Evolutionary conservation across 73 alveolate genomes (phyloP).

Genomic region (Paramecium pentaurelia): DNA sequence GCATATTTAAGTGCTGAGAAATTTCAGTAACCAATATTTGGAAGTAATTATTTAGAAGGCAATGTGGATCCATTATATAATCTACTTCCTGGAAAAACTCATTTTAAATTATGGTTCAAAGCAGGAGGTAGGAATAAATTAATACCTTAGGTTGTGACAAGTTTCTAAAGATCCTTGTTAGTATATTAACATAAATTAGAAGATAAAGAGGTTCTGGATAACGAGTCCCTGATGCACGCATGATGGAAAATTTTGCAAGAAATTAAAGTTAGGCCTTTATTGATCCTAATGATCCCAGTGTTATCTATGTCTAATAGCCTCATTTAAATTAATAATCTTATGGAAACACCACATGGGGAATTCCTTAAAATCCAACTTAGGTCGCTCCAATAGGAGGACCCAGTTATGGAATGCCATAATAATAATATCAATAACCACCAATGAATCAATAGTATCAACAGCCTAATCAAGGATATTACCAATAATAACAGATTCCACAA

Average conservation of each 20-base stretch:
- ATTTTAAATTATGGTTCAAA: constrained; percentile 94
- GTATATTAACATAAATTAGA: constrained; percentile 52
- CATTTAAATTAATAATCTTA: not conserved
- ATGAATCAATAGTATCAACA: not conserved
- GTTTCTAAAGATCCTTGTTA: constrained; percentile 29
- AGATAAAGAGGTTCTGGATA: not conserved
- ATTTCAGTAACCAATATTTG: constrained; percentile 97
- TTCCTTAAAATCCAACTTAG: not conserved
- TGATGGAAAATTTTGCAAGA: constrained; percentile 64
- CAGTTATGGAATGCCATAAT: not conserved
- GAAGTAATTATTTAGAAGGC: constrained; percentile 95
- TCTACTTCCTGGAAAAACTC: constrained; percentile 86
- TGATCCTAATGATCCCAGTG: constrained; percentile 98
- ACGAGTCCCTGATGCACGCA: constrained; percentile 66
- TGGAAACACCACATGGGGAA: not conserved
- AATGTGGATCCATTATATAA: constrained; percentile 84
- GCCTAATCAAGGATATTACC: not conserved
- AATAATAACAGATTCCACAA: not conserved
- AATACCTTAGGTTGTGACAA: constrained; percentile 36
- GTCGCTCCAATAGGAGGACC: not conserved
- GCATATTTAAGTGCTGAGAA: constrained; percentile 87
- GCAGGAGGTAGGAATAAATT: constrained; percentile 83
- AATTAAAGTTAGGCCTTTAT: constrained; percentile 82
- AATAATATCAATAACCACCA: not conserved
- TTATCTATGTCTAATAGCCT: constrained; percentile 91